Percentiles rank a stretch among this genome's conserved stretches.
Conservation (phyloP, 768 basidiomycete species). For the Amanita phalloides region DNA sequence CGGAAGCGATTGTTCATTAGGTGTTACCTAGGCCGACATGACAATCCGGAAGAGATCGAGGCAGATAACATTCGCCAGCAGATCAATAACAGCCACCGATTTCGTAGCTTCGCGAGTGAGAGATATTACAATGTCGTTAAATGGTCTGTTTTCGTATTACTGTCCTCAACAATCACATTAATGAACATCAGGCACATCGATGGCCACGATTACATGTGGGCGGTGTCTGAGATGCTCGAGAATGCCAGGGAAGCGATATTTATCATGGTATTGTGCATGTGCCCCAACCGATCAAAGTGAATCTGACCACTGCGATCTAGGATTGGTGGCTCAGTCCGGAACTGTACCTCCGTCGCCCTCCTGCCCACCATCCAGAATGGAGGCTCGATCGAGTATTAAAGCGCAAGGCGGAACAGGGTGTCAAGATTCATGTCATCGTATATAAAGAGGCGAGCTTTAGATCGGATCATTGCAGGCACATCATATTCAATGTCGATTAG, state of each 20-base stretch:
- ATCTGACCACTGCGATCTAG: conserved; percentile 11
- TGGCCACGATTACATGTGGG: conserved; percentile 97
- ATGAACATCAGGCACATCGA: conserved; percentile 58
- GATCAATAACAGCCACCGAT: conserved; percentile 77
- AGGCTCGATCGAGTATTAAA: conserved; percentile 78
- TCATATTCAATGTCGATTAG: conserved; percentile 18
- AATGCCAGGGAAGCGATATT: conserved; percentile 76
- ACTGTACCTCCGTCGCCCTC: conserved; percentile 87
- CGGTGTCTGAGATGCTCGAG: conserved; percentile 83
- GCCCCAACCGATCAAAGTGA: not conserved
- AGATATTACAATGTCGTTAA: conserved; percentile 67
- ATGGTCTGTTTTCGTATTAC: conserved; percentile 37
- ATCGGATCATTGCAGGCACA: not conserved
- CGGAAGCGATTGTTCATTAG: not conserved
- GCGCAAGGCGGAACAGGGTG: conserved; percentile 87
- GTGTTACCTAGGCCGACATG: conserved; percentile 47
- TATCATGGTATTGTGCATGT: conserved; percentile 47
- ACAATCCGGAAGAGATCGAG: conserved; percentile 60
- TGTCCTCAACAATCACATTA: conserved; percentile 10
- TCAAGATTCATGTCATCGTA: conserved; percentile 83
- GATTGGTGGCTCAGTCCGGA: conserved; percentile 97
- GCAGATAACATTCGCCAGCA: conserved; percentile 62
- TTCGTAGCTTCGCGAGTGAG: conserved; percentile 72
- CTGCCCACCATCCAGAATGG: conserved; percentile 78
- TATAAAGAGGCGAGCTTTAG: conserved; percentile 69